A percentile compares a stretch with the other conserved stretches of the same genome.
These are phyloP conservation scores for Nymphaea thermarum DNA, from an alignment of 164 flowering plant genomes.

Conservation along the genomic window DNA sequence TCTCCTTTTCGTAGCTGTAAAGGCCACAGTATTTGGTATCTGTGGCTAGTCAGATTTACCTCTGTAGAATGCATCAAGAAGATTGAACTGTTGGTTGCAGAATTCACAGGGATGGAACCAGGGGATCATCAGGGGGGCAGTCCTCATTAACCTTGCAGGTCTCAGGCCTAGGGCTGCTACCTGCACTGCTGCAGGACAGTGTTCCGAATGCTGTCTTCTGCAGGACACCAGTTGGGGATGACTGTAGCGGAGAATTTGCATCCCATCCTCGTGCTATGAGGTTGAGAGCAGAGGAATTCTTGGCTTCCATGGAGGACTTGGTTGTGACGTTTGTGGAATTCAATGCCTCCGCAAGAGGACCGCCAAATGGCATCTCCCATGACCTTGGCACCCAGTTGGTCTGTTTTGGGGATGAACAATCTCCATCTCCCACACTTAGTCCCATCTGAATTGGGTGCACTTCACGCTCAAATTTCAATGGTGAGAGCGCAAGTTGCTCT, in stretches of 20 bases:
- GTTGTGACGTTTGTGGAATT: conserved; percentile 24
- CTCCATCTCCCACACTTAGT: conserved; percentile 30
- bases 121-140: conserved; percentile 24
- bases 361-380: conserved; percentile 71
- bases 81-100: conserved; percentile 14
- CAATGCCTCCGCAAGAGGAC: conserved; percentile 84
- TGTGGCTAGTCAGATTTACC: too few relatives aligned
- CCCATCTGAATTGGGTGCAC: conserved; percentile 51
- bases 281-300: conserved; percentile 31
- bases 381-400: conserved; percentile 48
- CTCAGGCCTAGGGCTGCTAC: conserved; percentile 65
- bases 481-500: conserved; percentile 38
- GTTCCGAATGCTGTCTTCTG: conserved; percentile 58
- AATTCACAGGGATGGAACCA: conserved; percentile 23
- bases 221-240: conserved; percentile 73
- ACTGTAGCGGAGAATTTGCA: conserved; percentile 34
- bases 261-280: conserved; percentile 61
- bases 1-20: too few relatives aligned
- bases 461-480: conserved; percentile 43
- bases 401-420: conserved; percentile 28
- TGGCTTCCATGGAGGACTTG: conserved; percentile 15
- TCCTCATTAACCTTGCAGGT: conserved; percentile 17
- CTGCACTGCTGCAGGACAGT: conserved; percentile 74
- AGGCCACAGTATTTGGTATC: too few relatives aligned
- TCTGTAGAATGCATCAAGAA: conserved; percentile 17